Evolutionary conservation across 2,329 filamentous ascomycete genomes (phyloP), one percentile per base, ranked within the genome.

Genomic region (Arthrobotrys sinensis): DNA sequence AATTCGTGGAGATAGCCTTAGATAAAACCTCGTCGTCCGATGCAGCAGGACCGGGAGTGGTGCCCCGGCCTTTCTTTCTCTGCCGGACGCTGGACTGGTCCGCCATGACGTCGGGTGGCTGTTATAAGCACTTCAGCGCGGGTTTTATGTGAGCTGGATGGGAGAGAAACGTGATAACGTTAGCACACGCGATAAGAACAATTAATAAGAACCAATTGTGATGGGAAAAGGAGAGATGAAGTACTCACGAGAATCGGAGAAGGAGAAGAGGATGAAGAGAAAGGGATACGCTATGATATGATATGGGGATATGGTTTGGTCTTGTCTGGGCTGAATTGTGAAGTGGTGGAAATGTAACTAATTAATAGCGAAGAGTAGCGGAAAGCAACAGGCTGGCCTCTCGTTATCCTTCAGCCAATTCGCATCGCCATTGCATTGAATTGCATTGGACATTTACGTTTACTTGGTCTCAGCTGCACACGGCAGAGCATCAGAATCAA

Each of bases 21-120:
- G 60, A 38, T 4, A 79, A n/a, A 21, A 69, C 64, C 28, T 75
- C 69, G 40, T 79, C 76, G 28, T 81, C 81, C 7, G 80, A 80
- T 40, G 48, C 65, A 57, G 48, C 65, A 57, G 52, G 53, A n/a
- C 66, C 79, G 40, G 79, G 65, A 24, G 76, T 80, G 34, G 76
- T 64, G 2, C 62, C 73, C 45, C 69, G 72, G 66, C 81, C 80
- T 63, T 81, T 64, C 79, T 80, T 81, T 11, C 76, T 46, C 60
- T 81, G 81, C 57, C 81, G 80, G 75, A 82, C 80, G 62, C 81
- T 80, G 45, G 48, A 48, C 45, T 76, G 75, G 67, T 82, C 80
- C 55, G 80, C 62, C 81, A 82, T 82, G 64, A 55, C 57, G 60
- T 64, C 24, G 43, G 34, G 36, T 43, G 6, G 50, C 45, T 67